Base-by-base conservation (phyloP, 441 rosid genomes). In the Arabidopsis lyrata region DNA sequence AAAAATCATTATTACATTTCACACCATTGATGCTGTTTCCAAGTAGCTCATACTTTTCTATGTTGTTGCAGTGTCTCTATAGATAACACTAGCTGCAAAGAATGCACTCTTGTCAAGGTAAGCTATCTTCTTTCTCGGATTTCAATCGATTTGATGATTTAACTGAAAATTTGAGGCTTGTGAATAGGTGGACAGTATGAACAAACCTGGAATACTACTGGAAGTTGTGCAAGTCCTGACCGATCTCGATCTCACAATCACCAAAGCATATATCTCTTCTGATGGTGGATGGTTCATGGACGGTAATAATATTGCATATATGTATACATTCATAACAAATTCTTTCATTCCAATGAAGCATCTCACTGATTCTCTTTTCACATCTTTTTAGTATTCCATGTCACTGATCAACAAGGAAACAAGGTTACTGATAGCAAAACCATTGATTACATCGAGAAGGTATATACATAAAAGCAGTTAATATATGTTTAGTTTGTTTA, bases 281-380 rank as follows among this genome's bases (percentile, higher is more conserved):
- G 98, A 94, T 78, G 98, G 97, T 12, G 98, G 97, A 75, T 94
- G 98, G 98, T 90, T 94, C 83, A 94, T 94, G 98, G 97, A 93
- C 45, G 93, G 97, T 93, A 88, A 15, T 35, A 22, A 6, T 50
- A 8, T 2, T 39, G 18, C 68, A 42, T 56, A 29, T 64, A 18
- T 22, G 0, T 32, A 24, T 5, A 44, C 31, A 39, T 58, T 24
- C 41, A 44, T 20, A 15, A 24, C 24, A 47, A 2, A 8, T 27
- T 36, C 0, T 15, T 24, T 55, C 12, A 29, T 34, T 36, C 22
- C 8, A 39, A 12, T 16, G 14, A 29, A 62, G 14, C 38, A 50
- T 73, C 67, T 50, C 16, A 56, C 0, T 62, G 60, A 22, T 60
- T 64, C 6, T 27, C 42, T 63, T 74, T 60, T 48, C 66, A 63